Evolutionary conservation across 2,329 filamentous ascomycete species (phyloP).

Genomic region (Apiospora marii): DNA sequence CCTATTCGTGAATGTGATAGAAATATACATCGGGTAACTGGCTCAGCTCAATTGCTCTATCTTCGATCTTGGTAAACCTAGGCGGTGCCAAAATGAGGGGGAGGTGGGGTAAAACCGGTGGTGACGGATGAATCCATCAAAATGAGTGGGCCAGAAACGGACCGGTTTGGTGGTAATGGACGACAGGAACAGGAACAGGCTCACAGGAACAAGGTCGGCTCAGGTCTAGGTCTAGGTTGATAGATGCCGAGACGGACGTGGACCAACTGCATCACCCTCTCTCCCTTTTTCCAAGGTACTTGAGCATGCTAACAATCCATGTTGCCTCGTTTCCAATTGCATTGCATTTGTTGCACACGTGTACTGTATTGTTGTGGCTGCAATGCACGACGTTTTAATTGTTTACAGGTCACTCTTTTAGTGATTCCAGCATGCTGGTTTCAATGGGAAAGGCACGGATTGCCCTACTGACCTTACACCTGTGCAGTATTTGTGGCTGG

Average conservation of each 20-base stretch:
- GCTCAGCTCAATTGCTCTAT: neutral
- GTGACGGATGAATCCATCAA: conserved; percentile 14
- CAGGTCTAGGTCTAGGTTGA: neutral
- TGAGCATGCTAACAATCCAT: too few species aligned
- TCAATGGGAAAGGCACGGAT: neutral
- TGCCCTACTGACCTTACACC: neutral
- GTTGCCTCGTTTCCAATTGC: neutral
- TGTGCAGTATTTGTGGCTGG: neutral
- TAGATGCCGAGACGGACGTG: conserved; percentile 13
- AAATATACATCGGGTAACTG: neutral
- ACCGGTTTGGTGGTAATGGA: conserved; percentile 17
- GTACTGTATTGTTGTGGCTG: too few species aligned
- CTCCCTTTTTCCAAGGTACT: neutral
- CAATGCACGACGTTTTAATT: too few species aligned
- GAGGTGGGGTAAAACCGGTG: conserved; percentile 15
- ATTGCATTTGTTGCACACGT: too few species aligned
- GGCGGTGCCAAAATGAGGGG: conserved; percentile 11
- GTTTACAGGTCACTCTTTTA: neutral
- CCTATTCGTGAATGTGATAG: neutral
- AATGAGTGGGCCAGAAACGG: conserved; percentile 15
- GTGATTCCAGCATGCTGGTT: neutral
- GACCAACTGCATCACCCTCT: conserved; percentile 3
- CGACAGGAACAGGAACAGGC: neutral
- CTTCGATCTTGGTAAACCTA: neutral
- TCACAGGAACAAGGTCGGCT: neutral